phyloP scores from a whole-genome alignment of 257 asterid genomes.

The Fraxinus excelsior region DNA sequence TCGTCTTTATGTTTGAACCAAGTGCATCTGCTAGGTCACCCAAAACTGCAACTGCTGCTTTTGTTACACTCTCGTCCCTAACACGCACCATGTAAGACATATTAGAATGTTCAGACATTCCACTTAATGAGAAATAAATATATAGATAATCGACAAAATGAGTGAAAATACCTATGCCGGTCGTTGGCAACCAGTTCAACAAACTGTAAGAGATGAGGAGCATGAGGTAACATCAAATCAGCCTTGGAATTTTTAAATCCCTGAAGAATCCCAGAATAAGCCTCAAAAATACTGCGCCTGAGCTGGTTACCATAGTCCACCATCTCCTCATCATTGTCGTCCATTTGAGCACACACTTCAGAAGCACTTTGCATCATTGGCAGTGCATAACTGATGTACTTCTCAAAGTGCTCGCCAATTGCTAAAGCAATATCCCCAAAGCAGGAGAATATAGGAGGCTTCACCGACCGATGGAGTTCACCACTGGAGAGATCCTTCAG shows the following conservation, averaged over 20 bases:
- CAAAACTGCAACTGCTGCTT: conserved; percentile 80
- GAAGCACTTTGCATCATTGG: conserved; percentile 89
- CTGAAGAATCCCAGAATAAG: conserved; percentile 88
- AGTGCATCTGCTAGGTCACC: conserved; percentile 94
- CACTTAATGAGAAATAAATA: background rate
- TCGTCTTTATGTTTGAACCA: conserved; percentile 57
- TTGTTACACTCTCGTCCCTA: conserved; percentile 78
- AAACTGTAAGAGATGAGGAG: conserved; percentile 75
- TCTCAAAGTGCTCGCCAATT: conserved; percentile 72
- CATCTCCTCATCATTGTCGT: conserved; percentile 67
- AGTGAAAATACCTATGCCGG: conserved; percentile 46
- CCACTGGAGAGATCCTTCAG: conserved; percentile 71
- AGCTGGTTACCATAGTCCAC: conserved; percentile 75
- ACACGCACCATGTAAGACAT: conserved; percentile 13
- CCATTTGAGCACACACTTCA: conserved; percentile 64
- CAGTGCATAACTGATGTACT: conserved; percentile 56
- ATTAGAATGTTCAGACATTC: conserved; percentile 8
- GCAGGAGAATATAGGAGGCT: conserved; percentile 85
- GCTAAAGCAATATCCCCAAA: conserved; percentile 95
- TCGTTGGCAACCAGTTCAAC: conserved; percentile 69
- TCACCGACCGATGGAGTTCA: conserved; percentile 73
- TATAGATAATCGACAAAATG: background rate
- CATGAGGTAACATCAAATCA: conserved; percentile 69
- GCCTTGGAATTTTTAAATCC: conserved; percentile 75
- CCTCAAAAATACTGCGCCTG: conserved; percentile 77